Evolutionary conservation across 2,329 filamentous ascomycete species (phyloP).

Genomic region (Penicillium brevicompactum): DNA sequence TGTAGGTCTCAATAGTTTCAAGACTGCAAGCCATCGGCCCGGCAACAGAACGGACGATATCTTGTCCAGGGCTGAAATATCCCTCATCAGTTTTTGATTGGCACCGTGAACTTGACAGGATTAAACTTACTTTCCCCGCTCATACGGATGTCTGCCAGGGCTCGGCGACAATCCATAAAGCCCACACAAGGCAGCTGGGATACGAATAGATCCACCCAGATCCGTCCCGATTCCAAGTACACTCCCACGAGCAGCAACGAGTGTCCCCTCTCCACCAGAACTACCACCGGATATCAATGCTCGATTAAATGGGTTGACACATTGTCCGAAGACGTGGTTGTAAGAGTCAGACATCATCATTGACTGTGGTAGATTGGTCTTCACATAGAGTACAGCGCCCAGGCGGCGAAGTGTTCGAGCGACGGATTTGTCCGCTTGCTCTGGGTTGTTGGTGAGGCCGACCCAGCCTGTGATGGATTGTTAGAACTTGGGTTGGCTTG

Average conservation of each 20-base stretch:
- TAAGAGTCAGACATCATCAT: slow-evolving; percentile 32
- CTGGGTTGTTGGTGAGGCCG: slow-evolving; percentile 24
- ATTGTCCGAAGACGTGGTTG: slow-evolving; percentile 55
- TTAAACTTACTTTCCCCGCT: slow-evolving; percentile 36
- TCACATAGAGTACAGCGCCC: slow-evolving; percentile 26
- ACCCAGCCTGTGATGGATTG: slow-evolving; percentile 22
- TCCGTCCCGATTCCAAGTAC: slow-evolving; percentile 59
- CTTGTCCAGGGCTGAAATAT: slow-evolving; percentile 24
- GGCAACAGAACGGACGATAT: slow-evolving; percentile 31
- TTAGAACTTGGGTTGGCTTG: no score
- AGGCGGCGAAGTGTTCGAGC: slow-evolving; percentile 24
- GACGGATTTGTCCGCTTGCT: slow-evolving; percentile 22
- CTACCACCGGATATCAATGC: slow-evolving; percentile 55
- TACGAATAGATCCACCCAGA: slow-evolving; percentile 55
- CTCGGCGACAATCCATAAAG: slow-evolving; percentile 52
- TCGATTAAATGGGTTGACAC: slow-evolving; percentile 56
- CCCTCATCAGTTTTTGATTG: not conserved
- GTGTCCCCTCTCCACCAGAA: slow-evolving; percentile 57
- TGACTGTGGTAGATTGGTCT: slow-evolving; percentile 28
- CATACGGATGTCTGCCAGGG: slow-evolving; percentile 37
- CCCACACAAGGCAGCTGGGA: slow-evolving; percentile 59
- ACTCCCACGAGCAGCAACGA: slow-evolving; percentile 53
- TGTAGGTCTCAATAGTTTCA: slow-evolving; percentile 32
- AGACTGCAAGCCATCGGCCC: slow-evolving; percentile 32
- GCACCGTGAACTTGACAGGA: slow-evolving; percentile 9